Evolutionary conservation across 176 grass and related monocot species (phyloP).

Genomic region (Oryza glaberrima): DNA sequence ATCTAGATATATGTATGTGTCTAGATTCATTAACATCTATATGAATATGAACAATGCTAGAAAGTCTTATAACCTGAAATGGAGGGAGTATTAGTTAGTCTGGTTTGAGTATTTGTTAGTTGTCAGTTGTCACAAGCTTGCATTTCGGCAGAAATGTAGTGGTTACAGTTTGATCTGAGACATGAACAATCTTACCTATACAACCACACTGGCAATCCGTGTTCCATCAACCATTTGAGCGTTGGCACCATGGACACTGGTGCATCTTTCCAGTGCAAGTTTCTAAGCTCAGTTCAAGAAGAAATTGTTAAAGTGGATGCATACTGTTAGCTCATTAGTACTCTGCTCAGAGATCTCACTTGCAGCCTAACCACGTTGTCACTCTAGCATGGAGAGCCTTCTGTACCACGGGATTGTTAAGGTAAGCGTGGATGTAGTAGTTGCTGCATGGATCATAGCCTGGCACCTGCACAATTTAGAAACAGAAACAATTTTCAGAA

Average conservation of each 20-base stretch:
- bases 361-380: conserved; percentile 36
- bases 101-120: not conserved
- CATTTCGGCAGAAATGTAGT: too few relatives aligned
- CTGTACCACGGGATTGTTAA: conserved; percentile 46
- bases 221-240: conserved; percentile 31
- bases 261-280: conserved; percentile 45
- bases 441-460: conserved; percentile 43
- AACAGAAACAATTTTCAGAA: not conserved
- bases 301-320: not conserved
- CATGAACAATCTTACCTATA: conserved; percentile 37
- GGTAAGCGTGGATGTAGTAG: conserved; percentile 28
- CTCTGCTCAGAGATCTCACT: conserved; percentile 9
- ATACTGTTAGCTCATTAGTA: not conserved
- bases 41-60: too few relatives aligned
- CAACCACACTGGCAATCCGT: conserved; percentile 42
- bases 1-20: too few relatives aligned
- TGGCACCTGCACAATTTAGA: conserved; percentile 17
- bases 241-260: conserved; percentile 26
- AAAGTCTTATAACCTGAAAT: too few relatives aligned
- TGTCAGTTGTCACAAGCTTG: not conserved
- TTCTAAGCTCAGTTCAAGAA: not conserved
- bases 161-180: not conserved
- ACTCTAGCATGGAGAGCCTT: conserved; percentile 40
- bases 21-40: too few relatives aligned
- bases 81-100: too few relatives aligned